A percentile compares a stretch with the other conserved stretches of the same genome.
These are phyloP conservation scores for Pachyrhizus erosus DNA, from an alignment of 306 rosid genomes.

Conservation along the genomic window DNA sequence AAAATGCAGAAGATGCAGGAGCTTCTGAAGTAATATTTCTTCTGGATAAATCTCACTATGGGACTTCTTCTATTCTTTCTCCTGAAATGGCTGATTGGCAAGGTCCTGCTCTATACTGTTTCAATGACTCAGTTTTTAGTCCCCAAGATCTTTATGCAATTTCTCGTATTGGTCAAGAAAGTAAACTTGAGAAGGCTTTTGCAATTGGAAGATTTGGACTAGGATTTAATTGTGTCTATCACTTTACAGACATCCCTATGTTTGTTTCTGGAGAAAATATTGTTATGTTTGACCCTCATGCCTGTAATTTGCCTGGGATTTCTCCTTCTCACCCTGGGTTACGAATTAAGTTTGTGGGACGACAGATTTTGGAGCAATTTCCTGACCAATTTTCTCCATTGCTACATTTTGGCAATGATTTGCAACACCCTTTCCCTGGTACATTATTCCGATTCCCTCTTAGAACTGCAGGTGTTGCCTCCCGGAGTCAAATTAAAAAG, in stretches of 20 bases:
- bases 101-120: constrained; percentile 97
- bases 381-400: constrained; percentile 96
- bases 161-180: constrained; percentile 99
- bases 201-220: constrained; percentile 99
- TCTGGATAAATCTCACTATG: constrained; percentile 92
- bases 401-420: constrained; percentile 94
- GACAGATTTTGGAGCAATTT: constrained; percentile 90
- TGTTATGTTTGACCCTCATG: constrained; percentile 98
- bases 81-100: constrained; percentile 99
- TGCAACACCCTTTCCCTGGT: constrained; percentile 89
- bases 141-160: constrained; percentile 99
- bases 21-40: constrained; percentile 94
- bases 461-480: constrained; percentile 79
- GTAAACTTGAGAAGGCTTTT: constrained; percentile 96
- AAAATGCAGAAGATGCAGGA: constrained; percentile 99
- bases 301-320: constrained; percentile 91
- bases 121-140: constrained; percentile 87
- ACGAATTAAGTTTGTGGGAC: constrained; percentile 87
- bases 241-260: constrained; percentile 92
- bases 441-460: constrained; percentile 96
- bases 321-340: constrained; percentile 99
- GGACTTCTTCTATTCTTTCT: constrained; percentile 93
- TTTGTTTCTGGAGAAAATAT: constrained; percentile 97
- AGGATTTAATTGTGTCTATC: constrained; percentile 98
- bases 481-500: constrained; percentile 93